Conservation (phyloP, 768 basidiomycete genomes). For the Gautieria morchelliformis region DNA sequence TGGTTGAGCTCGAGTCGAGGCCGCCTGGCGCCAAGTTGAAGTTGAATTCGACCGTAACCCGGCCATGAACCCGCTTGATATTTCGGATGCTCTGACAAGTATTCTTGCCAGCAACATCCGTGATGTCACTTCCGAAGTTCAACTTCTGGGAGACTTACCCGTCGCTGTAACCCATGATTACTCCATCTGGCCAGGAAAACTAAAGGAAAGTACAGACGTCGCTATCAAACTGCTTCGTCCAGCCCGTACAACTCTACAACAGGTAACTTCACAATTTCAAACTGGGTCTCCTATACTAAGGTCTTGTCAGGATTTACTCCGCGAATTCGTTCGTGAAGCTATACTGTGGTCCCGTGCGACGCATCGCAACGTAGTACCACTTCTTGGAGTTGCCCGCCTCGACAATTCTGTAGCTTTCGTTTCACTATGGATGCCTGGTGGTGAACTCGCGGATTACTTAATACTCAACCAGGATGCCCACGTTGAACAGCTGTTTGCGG, state of each 20-base stretch:
- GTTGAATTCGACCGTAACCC: too few species aligned
- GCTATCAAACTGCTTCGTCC: constrained; percentile 1
- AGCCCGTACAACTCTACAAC: background rate
- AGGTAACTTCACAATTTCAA: background rate
- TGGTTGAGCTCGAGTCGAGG: too few species aligned
- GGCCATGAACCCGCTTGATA: too few species aligned
- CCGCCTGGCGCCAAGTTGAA: too few species aligned
- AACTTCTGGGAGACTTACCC: background rate
- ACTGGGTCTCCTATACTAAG: background rate
- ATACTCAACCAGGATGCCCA: constrained; percentile 31
- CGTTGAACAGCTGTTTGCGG: constrained; percentile 35
- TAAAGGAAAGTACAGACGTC: background rate
- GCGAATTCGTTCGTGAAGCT: background rate
- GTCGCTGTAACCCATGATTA: background rate
- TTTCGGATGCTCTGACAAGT: too few species aligned
- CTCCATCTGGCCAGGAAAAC: background rate
- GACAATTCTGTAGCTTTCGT: constrained; percentile 52
- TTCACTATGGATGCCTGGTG: constrained; percentile 55
- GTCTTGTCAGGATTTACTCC: background rate
- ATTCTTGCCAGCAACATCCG: background rate
- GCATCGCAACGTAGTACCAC: constrained; percentile 35
- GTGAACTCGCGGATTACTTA: constrained; percentile 43
- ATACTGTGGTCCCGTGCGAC: background rate
- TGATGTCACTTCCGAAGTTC: background rate
- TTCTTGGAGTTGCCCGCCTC: constrained; percentile 46